These are phyloP conservation scores for Tolypocladium inflatum DNA, from an alignment of 2,329 filamentous ascomycete species.

Conservation along the genomic window DNA sequence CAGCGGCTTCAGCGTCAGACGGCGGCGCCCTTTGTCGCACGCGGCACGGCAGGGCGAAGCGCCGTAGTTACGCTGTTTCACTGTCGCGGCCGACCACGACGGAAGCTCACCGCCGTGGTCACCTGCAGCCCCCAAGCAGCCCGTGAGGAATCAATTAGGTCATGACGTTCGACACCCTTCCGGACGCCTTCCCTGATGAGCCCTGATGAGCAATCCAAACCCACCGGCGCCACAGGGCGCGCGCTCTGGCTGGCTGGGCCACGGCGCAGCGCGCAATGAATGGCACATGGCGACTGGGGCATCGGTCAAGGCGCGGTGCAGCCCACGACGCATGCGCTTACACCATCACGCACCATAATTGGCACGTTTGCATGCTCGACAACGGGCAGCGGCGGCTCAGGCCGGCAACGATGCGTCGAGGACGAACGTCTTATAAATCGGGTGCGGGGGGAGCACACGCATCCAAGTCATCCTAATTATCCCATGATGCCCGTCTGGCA, in stretches of 20 bases:
- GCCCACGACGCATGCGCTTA: neutral
- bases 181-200: conserved; percentile 1
- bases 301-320: no score
- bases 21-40: neutral
- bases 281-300: neutral
- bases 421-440: neutral
- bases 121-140: neutral
- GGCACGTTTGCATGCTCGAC: neutral
- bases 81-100: neutral
- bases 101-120: neutral
- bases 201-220: neutral
- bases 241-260: neutral
- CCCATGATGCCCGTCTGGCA: neutral
- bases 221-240: neutral
- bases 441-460: neutral
- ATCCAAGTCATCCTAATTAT: neutral
- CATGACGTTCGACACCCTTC: neutral
- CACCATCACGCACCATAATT: neutral
- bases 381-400: neutral
- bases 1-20: neutral
- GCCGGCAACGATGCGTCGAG: neutral
- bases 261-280: neutral
- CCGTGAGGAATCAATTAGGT: neutral
- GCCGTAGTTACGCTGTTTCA: no score
- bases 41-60: no score